A percentile compares a stretch with the other conserved stretches of the same genome.
These are phyloP conservation scores for Tuber magnatum DNA, from an alignment of 495 filamentous ascomycete species.

Conservation along the genomic window DNA sequence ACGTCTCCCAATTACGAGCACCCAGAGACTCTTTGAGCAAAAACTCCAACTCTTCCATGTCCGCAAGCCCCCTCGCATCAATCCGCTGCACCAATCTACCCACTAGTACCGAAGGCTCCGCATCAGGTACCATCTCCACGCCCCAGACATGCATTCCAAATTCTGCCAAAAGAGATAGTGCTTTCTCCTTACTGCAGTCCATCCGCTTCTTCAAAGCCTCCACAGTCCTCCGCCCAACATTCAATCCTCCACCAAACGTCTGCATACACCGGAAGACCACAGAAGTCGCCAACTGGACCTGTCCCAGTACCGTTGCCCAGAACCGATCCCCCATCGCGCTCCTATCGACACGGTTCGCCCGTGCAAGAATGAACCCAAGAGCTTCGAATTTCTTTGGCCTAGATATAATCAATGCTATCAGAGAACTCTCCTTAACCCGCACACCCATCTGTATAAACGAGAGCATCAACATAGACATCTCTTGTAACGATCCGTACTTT, in stretches of 20 bases:
- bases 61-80: slow-evolving; percentile 3
- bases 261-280: slow-evolving; percentile 27
- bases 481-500: slow-evolving; percentile 17
- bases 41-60: slow-evolving; percentile 11
- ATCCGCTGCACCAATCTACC: neutral
- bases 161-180: slow-evolving; percentile 21
- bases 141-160: slow-evolving; percentile 23
- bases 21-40: slow-evolving; percentile 8
- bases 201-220: slow-evolving; percentile 23
- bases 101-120: neutral
- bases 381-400: slow-evolving; percentile 31
- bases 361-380: slow-evolving; percentile 30
- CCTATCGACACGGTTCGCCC: slow-evolving; percentile 14
- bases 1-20: slow-evolving; percentile 15
- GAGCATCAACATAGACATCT: slow-evolving; percentile 26
- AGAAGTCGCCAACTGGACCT: slow-evolving; percentile 11
- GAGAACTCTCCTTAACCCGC: slow-evolving; percentile 22
- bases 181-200: slow-evolving; percentile 19
- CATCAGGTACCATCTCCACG: neutral
- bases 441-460: slow-evolving; percentile 19
- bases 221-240: slow-evolving; percentile 29
- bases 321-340: slow-evolving; percentile 33
- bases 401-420: slow-evolving; percentile 19
- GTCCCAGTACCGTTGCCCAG: slow-evolving; percentile 28
- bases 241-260: slow-evolving; percentile 21